These are phyloP conservation scores for Chenopodium formosanum DNA, from an alignment of 148 eudicot genomes.

Conservation along the genomic window DNA sequence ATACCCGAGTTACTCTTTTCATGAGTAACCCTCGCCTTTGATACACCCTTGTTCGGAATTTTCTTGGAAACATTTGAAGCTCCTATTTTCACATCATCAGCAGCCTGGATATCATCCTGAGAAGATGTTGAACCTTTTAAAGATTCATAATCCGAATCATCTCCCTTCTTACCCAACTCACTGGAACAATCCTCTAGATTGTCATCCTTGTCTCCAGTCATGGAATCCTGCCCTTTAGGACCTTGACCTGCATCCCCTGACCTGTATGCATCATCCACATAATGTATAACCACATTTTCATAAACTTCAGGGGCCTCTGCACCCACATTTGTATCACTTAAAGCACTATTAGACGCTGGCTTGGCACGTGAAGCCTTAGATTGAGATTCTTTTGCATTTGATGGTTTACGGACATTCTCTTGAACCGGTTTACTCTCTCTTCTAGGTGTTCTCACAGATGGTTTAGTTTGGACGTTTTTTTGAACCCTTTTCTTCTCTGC, in stretches of 20 bases:
- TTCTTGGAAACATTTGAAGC: slow-evolving; percentile 29
- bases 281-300: slow-evolving; percentile 55
- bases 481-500: slow-evolving; percentile 53
- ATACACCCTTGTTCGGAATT: slow-evolving; percentile 29
- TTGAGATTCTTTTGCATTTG: slow-evolving; percentile 44
- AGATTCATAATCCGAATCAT: slow-evolving; percentile 70
- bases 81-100: slow-evolving; percentile 57
- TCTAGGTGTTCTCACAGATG: slow-evolving; percentile 45
- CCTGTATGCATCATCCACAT: slow-evolving; percentile 60
- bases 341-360: slow-evolving; percentile 26
- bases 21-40: slow-evolving; percentile 29
- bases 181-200: slow-evolving; percentile 31
- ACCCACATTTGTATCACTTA: slow-evolving; percentile 43
- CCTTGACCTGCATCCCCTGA: slow-evolving; percentile 38
- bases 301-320: slow-evolving; percentile 51
- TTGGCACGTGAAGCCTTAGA: slow-evolving; percentile 38
- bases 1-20: slow-evolving; percentile 30
- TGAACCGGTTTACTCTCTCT: slow-evolving; percentile 43
- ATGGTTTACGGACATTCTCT: slow-evolving; percentile 41
- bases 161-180: slow-evolving; percentile 46
- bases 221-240: slow-evolving; percentile 11
- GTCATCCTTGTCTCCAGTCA: slow-evolving; percentile 18
- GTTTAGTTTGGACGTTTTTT: slow-evolving; percentile 48
- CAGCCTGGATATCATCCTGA: slow-evolving; percentile 50
- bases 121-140: slow-evolving; percentile 67